phyloP scores from a whole-genome alignment of 2,329 filamentous ascomycete genomes.

The Claviceps sp. region DNA sequence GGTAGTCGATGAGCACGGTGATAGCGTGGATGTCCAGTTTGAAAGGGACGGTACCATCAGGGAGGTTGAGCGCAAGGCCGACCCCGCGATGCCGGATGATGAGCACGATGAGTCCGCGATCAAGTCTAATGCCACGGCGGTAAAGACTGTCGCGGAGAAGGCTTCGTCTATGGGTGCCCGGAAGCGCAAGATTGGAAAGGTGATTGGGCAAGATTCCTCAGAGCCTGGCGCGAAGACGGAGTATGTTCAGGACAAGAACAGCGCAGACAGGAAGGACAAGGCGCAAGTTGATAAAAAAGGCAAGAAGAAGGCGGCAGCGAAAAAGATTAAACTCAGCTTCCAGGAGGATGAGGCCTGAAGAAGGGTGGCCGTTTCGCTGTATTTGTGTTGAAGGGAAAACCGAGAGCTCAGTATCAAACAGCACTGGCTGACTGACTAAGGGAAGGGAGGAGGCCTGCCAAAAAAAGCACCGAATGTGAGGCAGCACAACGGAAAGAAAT shows the following conservation, averaged over 20 bases:
- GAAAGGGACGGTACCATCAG: conserved; percentile 27
- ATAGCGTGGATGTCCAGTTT: conserved; percentile 41
- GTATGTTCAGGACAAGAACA: conserved; percentile 4
- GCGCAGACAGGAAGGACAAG: conserved; percentile 7
- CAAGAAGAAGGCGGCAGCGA: conserved; percentile 38
- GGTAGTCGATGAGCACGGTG: conserved; percentile 59
- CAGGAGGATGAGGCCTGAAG: conserved; percentile 38
- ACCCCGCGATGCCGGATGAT: conserved; percentile 10
- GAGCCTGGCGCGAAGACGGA: conserved; percentile 10
- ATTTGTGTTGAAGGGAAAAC: neutral
- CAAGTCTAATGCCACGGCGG: conserved; percentile 16
- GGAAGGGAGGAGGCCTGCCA: neutral
- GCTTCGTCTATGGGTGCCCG: conserved; percentile 24
- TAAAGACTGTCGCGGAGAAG: conserved; percentile 12
- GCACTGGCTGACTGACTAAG: neutral
- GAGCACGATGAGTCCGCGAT: conserved; percentile 12
- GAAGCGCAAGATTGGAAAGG: conserved; percentile 38
- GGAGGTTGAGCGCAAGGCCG: conserved; percentile 11
- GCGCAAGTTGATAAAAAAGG: conserved; percentile 18
- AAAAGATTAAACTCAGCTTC: conserved; percentile 57
- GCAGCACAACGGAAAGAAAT: neutral
- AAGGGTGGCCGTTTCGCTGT: conserved; percentile 8
- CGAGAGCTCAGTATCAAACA: too few relatives aligned
- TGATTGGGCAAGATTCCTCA: conserved; percentile 21
- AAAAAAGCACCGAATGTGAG: neutral